Evolutionary conservation across 2,329 filamentous ascomycete species (phyloP).

Genomic region (Monosporascus sp.): DNA sequence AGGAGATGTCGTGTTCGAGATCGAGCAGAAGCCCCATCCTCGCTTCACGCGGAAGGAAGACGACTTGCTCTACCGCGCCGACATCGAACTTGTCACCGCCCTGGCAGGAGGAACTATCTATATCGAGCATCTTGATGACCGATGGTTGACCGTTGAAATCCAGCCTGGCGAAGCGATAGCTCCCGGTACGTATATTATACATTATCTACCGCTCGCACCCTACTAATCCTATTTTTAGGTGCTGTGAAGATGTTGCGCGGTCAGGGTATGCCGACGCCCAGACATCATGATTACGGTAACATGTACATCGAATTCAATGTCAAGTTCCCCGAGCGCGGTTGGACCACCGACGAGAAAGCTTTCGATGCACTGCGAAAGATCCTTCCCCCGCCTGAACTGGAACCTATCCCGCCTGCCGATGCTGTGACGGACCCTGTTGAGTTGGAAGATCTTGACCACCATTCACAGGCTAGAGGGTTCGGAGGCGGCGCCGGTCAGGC

Average conservation of each 20-base stretch:
- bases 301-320: conserved; percentile 96
- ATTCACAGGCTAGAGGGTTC: conserved; percentile 61
- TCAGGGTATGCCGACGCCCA: conserved; percentile 94
- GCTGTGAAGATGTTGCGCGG: conserved; percentile 90
- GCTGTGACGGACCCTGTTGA: conserved; percentile 88
- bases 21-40: conserved; percentile 96
- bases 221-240: conserved; percentile 46
- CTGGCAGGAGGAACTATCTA: conserved; percentile 86
- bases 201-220: conserved; percentile 1
- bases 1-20: conserved; percentile 96
- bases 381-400: conserved; percentile 63
- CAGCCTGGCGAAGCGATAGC: conserved; percentile 90
- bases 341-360: conserved; percentile 59
- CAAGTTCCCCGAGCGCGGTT: conserved; percentile 85
- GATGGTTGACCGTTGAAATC: conserved; percentile 93
- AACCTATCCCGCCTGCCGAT: conserved; percentile 67
- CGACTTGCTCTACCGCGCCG: conserved; percentile 89
- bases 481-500: conserved; percentile 47
- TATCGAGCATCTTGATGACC: conserved; percentile 94
- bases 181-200: conserved; percentile 59
- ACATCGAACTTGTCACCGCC: conserved; percentile 93
- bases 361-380: conserved; percentile 78
- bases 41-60: conserved; percentile 96
- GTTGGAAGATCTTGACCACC: conserved; percentile 77
- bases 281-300: conserved; percentile 94